phyloP scores from a whole-genome alignment of 2,329 filamentous ascomycete species.

The Nemania serpens region DNA sequence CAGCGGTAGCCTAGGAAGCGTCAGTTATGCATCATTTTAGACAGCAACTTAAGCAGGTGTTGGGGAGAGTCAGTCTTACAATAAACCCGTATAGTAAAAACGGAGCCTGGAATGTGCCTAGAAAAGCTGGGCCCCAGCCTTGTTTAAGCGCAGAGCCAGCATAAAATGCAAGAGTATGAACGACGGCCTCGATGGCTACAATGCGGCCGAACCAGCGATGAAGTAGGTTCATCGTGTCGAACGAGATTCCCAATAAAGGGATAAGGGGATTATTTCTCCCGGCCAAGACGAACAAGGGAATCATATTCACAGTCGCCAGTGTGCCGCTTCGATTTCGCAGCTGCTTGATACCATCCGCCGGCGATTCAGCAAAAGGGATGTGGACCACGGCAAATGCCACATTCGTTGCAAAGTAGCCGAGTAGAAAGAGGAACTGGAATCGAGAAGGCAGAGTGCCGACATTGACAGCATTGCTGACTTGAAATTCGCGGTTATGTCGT shows the following conservation, averaged over 20 bases:
- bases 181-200: slow-evolving; percentile 69
- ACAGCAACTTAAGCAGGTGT: neutral
- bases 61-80: slow-evolving; percentile 49
- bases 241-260: slow-evolving; percentile 71
- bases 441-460: slow-evolving; percentile 81
- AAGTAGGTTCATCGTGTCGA: slow-evolving; percentile 81
- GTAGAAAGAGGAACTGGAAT: slow-evolving; percentile 72
- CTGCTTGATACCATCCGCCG: slow-evolving; percentile 51
- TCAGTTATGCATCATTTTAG: slow-evolving; percentile 15
- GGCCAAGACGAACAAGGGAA: slow-evolving; percentile 74
- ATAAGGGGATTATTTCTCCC: slow-evolving; percentile 81
- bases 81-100: slow-evolving; percentile 68
- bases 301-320: slow-evolving; percentile 76
- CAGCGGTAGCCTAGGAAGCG: slow-evolving; percentile 54
- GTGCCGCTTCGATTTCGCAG: slow-evolving; percentile 72
- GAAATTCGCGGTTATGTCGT: slow-evolving; percentile 76
- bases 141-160: slow-evolving; percentile 46
- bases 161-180: slow-evolving; percentile 67
- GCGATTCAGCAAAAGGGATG: slow-evolving; percentile 61
- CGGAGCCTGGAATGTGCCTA: slow-evolving; percentile 42
- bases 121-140: slow-evolving; percentile 55
- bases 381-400: slow-evolving; percentile 74
- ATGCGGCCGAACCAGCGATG: slow-evolving; percentile 83
- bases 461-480: slow-evolving; percentile 68
- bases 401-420: slow-evolving; percentile 72